Evolutionary conservation across 768 basidiomycete species (phyloP).

Genomic region (Sarcodon sp.): DNA sequence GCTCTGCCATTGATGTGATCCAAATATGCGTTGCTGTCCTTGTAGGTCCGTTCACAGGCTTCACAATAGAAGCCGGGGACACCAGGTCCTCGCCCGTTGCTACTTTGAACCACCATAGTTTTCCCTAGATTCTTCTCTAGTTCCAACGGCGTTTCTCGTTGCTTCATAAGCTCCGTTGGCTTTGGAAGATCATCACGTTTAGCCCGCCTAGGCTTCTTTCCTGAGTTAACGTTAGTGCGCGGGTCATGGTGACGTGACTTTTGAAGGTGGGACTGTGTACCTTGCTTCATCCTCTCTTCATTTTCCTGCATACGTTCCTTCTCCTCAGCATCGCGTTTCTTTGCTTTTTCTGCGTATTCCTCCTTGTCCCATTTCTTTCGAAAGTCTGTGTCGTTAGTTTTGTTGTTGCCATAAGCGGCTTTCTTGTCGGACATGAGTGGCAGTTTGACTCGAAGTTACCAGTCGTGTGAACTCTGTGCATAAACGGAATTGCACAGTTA

Average conservation of each 20-base stretch:
- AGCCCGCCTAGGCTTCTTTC: slow-evolving; percentile 69
- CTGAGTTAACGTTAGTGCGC: slow-evolving; percentile 25
- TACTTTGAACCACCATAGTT: slow-evolving; percentile 87
- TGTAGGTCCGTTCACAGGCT: slow-evolving; percentile 81
- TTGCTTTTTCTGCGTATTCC: slow-evolving; percentile 76
- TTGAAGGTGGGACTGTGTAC: slow-evolving; percentile 22
- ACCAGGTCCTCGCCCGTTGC: slow-evolving; percentile 72
- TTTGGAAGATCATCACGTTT: slow-evolving; percentile 75
- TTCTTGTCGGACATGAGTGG: not conserved
- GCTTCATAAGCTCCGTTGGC: slow-evolving; percentile 88
- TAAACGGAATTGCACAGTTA: too few relatives aligned
- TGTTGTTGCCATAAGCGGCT: slow-evolving; percentile 18
- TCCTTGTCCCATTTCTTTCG: slow-evolving; percentile 94
- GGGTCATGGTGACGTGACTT: not conserved
- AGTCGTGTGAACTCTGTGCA: too few relatives aligned
- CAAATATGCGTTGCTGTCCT: slow-evolving; percentile 87
- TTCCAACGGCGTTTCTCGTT: slow-evolving; percentile 71
- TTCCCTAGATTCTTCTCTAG: slow-evolving; percentile 93
- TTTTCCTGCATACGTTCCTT: slow-evolving; percentile 77
- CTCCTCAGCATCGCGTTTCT: slow-evolving; percentile 70
- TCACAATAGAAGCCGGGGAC: slow-evolving; percentile 94
- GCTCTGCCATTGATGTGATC: slow-evolving; percentile 93
- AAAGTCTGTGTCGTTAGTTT: slow-evolving; percentile 55
- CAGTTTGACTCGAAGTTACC: too few relatives aligned
- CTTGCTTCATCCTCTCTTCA: slow-evolving; percentile 75